Evolutionary conservation across 2,329 filamentous ascomycete species (phyloP).

Genomic region (Epicoccum sorghinum): DNA sequence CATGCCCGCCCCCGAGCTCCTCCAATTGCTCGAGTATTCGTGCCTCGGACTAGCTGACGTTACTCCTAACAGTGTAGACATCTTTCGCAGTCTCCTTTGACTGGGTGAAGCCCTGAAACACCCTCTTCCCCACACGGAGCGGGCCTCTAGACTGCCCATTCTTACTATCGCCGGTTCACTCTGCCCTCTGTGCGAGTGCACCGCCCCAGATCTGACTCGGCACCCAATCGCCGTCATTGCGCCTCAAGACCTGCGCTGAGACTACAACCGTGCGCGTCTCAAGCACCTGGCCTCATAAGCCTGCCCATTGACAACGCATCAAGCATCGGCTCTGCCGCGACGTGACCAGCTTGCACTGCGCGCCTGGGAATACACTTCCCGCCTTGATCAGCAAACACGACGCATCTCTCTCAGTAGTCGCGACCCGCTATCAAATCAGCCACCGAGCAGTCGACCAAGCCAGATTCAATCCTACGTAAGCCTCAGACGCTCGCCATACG

Average conservation of each 20-base stretch:
- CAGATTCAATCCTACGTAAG: conserved; percentile 30
- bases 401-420: conserved; percentile 28
- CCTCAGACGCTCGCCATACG: conserved; percentile 23
- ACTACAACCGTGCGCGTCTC: conserved; percentile 39
- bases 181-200: conserved; percentile 34
- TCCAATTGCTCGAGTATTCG: conserved; percentile 46
- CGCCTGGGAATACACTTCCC: conserved; percentile 40
- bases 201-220: conserved; percentile 39
- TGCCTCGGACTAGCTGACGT: conserved; percentile 44
- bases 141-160: conserved; percentile 40
- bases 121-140: conserved; percentile 45
- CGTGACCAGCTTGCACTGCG: conserved; percentile 42
- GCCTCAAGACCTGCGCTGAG: conserved; percentile 40
- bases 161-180: conserved; percentile 22
- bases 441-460: conserved; percentile 23
- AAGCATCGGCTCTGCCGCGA: conserved; percentile 46
- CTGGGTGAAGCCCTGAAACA: conserved; percentile 43
- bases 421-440: conserved; percentile 27
- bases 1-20: conserved; percentile 43
- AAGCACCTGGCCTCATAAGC: conserved; percentile 46
- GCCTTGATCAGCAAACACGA: conserved; percentile 43
- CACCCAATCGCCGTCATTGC: conserved; percentile 34
- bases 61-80: conserved; percentile 41
- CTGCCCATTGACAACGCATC: conserved; percentile 53
- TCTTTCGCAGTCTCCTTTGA: conserved; percentile 37